A percentile compares a stretch with the other conserved stretches of the same genome.
phyloP scores from a whole-genome alignment of 73 alveolate genomes.

The Paramecium sexaurelia region DNA sequence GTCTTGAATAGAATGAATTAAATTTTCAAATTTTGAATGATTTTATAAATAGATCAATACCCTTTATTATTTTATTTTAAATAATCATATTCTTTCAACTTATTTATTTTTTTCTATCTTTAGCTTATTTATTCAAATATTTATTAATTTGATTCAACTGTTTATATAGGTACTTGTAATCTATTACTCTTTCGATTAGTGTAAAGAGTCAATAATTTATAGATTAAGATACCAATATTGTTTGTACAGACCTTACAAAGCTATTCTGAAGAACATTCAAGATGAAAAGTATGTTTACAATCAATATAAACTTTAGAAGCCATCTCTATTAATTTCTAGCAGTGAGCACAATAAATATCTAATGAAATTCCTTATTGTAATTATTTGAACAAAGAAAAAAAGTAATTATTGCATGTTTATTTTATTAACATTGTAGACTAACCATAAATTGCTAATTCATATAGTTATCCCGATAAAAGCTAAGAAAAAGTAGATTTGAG shows the following conservation, averaged over 20 bases:
- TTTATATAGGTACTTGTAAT: not conserved
- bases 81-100: constrained; percentile 9
- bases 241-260: constrained; percentile 17
- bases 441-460: constrained; percentile 48
- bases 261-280: constrained; percentile 28
- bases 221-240: not conserved
- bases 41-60: not conserved
- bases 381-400: not conserved
- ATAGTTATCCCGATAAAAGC: constrained; percentile 20
- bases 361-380: not conserved
- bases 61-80: not conserved
- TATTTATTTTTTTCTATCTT: not conserved
- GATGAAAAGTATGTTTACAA: constrained; percentile 35
- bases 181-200: constrained; percentile 1
- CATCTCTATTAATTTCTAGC: not conserved
- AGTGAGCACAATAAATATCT: constrained; percentile 33
- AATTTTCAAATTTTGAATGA: not conserved
- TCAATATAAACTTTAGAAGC: constrained; percentile 14
- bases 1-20: not conserved
- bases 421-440: not conserved
- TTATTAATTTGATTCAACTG: not conserved
- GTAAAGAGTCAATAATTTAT: not conserved
- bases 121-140: not conserved
- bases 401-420: not conserved
- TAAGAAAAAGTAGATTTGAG: constrained; percentile 14